These are phyloP conservation scores for Metarhizium rileyi DNA, from an alignment of 2,329 filamentous ascomycete species.

Conservation along the genomic window DNA sequence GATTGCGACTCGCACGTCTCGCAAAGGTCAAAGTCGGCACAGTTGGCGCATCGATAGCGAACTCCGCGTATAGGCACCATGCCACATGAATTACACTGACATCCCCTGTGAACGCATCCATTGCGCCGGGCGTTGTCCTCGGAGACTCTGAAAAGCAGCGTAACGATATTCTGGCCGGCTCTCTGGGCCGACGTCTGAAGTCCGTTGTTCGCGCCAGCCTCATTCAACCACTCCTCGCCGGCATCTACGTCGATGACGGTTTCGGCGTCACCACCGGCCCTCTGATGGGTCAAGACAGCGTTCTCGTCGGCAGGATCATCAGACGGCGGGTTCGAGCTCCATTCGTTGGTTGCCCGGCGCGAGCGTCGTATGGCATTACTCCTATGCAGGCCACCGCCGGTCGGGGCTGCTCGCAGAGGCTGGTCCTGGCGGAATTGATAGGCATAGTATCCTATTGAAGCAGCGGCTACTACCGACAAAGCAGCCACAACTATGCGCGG, in stretches of 20 bases:
- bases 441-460: slow-evolving; percentile 48
- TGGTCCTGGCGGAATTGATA: slow-evolving; percentile 31
- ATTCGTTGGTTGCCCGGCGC: slow-evolving; percentile 22
- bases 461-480: slow-evolving; percentile 45
- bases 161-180: slow-evolving; percentile 71
- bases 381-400: slow-evolving; percentile 41
- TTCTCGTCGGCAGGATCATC: slow-evolving; percentile 37
- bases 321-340: slow-evolving; percentile 29
- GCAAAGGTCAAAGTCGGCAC: slow-evolving; percentile 90
- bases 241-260: slow-evolving; percentile 28
- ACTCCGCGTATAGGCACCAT: slow-evolving; percentile 84
- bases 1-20: slow-evolving; percentile 79
- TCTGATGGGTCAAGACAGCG: slow-evolving; percentile 20
- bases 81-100: slow-evolving; percentile 83
- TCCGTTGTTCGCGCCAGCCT: slow-evolving; percentile 24
- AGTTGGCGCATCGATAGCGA: slow-evolving; percentile 91
- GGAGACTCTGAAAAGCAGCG: slow-evolving; percentile 81
- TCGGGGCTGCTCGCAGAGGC: slow-evolving; percentile 13
- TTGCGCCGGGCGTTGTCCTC: slow-evolving; percentile 85
- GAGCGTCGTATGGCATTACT: slow-evolving; percentile 56
- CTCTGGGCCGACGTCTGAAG: slow-evolving; percentile 32
- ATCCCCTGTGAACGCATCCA: slow-evolving; percentile 85
- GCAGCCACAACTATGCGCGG: slow-evolving; percentile 45
- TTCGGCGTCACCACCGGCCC: slow-evolving; percentile 25
- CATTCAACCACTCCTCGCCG: slow-evolving; percentile 44